Evolutionary conservation across 2,329 filamentous ascomycete species (phyloP).

Genomic region (Madurella mycetomatis): DNA sequence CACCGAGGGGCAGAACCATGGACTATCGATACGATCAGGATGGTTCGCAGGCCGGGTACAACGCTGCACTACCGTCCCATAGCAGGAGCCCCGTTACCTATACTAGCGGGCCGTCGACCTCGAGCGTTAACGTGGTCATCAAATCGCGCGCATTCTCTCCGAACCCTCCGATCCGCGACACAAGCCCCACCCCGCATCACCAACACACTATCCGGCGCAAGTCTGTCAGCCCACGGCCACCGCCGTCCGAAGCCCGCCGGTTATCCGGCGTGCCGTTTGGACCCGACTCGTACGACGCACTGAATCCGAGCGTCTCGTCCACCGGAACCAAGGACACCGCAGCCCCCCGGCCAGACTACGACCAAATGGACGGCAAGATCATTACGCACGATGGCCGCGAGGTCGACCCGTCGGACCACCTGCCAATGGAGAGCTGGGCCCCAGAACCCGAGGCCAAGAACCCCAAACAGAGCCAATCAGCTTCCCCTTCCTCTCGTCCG

Average conservation of each 20-base stretch:
- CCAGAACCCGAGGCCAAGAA: slow-evolving; percentile 70
- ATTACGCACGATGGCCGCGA: slow-evolving; percentile 71
- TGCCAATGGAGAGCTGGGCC: slow-evolving; percentile 73
- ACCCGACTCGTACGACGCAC: slow-evolving; percentile 69
- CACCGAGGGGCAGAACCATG: slow-evolving; percentile 40
- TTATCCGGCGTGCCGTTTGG: slow-evolving; percentile 64
- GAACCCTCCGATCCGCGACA: slow-evolving; percentile 30
- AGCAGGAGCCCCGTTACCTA: slow-evolving; percentile 42
- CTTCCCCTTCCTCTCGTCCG: slow-evolving; percentile 37
- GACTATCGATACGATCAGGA: slow-evolving; percentile 31
- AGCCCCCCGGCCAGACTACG: slow-evolving; percentile 36
- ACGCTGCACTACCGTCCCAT: slow-evolving; percentile 37
- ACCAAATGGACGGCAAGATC: slow-evolving; percentile 62
- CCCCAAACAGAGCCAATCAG: slow-evolving; percentile 44
- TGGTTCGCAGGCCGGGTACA: slow-evolving; percentile 31
- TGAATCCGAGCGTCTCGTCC: slow-evolving; percentile 57
- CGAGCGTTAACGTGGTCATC: slow-evolving; percentile 30
- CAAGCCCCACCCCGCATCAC: slow-evolving; percentile 32
- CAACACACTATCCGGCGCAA: slow-evolving; percentile 59
- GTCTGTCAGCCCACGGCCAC: slow-evolving; percentile 68
- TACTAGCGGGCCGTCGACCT: slow-evolving; percentile 31
- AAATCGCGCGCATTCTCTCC: slow-evolving; percentile 43
- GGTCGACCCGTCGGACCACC: slow-evolving; percentile 75
- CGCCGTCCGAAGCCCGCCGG: slow-evolving; percentile 43
- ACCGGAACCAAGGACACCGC: slow-evolving; percentile 31